phyloP scores from a whole-genome alignment of 176 grass and related monocot genomes.

The Chrysopogon serrulatus region DNA sequence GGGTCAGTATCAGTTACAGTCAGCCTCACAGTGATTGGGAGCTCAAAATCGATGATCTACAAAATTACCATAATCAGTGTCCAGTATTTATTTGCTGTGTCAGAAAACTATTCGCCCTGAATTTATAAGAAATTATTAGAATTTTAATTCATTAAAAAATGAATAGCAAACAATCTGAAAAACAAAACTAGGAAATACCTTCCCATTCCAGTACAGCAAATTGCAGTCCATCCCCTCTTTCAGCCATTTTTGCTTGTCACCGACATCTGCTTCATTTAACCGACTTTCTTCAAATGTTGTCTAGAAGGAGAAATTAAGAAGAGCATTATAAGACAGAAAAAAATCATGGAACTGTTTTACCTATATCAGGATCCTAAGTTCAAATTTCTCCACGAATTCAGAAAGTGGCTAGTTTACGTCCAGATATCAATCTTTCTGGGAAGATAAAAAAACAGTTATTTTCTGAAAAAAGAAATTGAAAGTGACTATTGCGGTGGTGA shows the following conservation, averaged over 20 bases:
- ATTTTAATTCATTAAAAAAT: neutral
- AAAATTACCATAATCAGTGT: neutral
- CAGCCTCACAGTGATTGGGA: constrained; percentile 74
- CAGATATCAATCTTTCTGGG: neutral
- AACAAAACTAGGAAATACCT: constrained; percentile 42
- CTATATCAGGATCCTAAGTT: neutral
- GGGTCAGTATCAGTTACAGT: constrained; percentile 75
- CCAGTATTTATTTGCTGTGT: constrained; percentile 4
- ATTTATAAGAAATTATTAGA: neutral
- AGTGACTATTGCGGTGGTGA: neutral
- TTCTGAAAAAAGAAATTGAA: neutral
- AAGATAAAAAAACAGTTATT: constrained; percentile 10
- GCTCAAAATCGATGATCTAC: constrained; percentile 93
- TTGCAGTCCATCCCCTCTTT: constrained; percentile 93
- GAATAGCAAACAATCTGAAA: neutral
- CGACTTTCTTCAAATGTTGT: constrained; percentile 70
- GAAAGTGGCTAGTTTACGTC: neutral
- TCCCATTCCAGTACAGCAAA: constrained; percentile 90
- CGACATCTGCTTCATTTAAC: constrained; percentile 74
- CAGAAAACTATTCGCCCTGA: neutral
- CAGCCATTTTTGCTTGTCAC: constrained; percentile 80
- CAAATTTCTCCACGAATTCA: neutral
- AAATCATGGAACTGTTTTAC: neutral
- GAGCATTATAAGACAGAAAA: neutral
- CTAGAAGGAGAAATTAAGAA: constrained; percentile 35